These are phyloP conservation scores for Sporisorium sorghi DNA, from an alignment of 1,284 basidiomycete genomes.

Conservation along the genomic window DNA sequence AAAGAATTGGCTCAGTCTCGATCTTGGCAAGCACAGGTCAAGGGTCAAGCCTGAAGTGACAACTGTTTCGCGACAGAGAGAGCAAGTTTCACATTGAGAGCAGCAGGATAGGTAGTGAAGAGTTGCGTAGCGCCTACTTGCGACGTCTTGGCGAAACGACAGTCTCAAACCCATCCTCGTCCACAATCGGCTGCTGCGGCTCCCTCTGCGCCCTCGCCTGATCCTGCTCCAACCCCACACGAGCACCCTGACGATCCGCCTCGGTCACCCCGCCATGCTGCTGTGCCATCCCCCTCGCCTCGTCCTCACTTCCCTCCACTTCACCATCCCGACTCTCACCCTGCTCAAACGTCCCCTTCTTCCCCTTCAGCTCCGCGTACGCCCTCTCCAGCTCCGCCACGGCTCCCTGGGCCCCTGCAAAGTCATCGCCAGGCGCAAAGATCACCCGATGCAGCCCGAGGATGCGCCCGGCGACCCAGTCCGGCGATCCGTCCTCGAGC, in stretches of 20 bases:
- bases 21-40: neutral
- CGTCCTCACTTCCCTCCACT: conserved; percentile 41
- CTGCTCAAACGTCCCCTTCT: conserved; percentile 35
- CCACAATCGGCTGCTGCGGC: conserved; percentile 51
- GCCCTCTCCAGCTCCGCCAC: conserved; percentile 56
- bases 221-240: conserved; percentile 31
- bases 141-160: conserved; percentile 57
- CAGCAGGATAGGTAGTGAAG: no score
- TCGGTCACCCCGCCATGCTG: conserved; percentile 40
- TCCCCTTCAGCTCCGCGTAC: conserved; percentile 44
- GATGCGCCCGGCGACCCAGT: conserved; percentile 58
- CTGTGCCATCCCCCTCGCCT: conserved; percentile 43
- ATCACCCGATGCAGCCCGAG: conserved; percentile 53
- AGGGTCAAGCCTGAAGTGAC: no score
- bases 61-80: no score
- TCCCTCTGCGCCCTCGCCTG: conserved; percentile 17
- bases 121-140: no score
- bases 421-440: conserved; percentile 45
- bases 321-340: conserved; percentile 35
- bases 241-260: conserved; percentile 39
- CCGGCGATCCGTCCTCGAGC: conserved; percentile 62
- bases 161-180: conserved; percentile 64
- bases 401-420: conserved; percentile 36
- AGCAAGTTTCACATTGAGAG: no score
- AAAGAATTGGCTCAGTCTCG: neutral